phyloP scores from a whole-genome alignment of 2,329 filamentous ascomycete species.

The Trichophyton verrucosum region DNA sequence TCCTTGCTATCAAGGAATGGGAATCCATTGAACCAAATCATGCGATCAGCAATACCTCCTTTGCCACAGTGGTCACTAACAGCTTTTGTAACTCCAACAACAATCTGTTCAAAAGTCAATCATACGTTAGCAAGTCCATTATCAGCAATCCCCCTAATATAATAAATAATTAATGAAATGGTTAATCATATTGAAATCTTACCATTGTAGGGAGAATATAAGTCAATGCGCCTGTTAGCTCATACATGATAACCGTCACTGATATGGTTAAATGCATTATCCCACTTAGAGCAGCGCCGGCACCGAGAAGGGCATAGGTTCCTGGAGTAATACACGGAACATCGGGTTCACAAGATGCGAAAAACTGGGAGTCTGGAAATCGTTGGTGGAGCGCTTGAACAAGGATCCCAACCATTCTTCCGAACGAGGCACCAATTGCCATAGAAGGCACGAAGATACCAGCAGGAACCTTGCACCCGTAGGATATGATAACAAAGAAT shows the following conservation, averaged over 20 bases:
- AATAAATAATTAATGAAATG: neutral
- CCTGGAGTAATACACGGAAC: slow-evolving; percentile 93
- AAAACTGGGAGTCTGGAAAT: slow-evolving; percentile 71
- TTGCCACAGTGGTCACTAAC: slow-evolving; percentile 86
- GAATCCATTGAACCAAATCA: slow-evolving; percentile 98
- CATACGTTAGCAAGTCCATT: neutral
- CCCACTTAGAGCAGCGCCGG: slow-evolving; percentile 78
- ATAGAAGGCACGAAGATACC: slow-evolving; percentile 98
- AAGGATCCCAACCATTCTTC: slow-evolving; percentile 83
- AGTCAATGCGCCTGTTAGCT: slow-evolving; percentile 89
- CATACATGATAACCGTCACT: slow-evolving; percentile 98
- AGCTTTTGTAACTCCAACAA: slow-evolving; percentile 90
- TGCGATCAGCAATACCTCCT: slow-evolving; percentile 89
- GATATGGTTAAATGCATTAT: slow-evolving; percentile 98
- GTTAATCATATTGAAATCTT: slow-evolving; percentile 14
- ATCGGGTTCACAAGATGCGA: slow-evolving; percentile 77
- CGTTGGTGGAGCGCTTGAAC: slow-evolving; percentile 81
- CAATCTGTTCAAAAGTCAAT: slow-evolving; percentile 45
- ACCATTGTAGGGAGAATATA: slow-evolving; percentile 96
- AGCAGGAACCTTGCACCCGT: slow-evolving; percentile 93
- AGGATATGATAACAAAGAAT: slow-evolving; percentile 84
- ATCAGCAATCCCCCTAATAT: neutral
- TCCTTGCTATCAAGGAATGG: slow-evolving; percentile 96
- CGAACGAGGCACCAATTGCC: slow-evolving; percentile 91
- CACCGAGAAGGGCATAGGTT: slow-evolving; percentile 91